Conservation (phyloP, 2,329 filamentous ascomycete species). For the Alternaria sp. region DNA sequence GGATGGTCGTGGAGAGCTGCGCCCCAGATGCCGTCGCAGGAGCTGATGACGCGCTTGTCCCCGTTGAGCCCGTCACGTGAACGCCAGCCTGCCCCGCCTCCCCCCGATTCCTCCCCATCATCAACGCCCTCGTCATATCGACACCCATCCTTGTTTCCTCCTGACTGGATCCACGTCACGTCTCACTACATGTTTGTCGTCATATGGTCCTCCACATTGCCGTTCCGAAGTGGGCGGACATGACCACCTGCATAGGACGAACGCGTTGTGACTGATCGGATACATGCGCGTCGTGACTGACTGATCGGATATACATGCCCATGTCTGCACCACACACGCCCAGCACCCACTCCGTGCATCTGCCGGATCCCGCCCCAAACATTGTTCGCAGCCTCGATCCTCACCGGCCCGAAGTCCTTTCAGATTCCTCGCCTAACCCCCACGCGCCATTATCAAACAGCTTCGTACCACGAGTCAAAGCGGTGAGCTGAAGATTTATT, state of each 20-base stretch:
- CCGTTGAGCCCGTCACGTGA: constrained; percentile 19
- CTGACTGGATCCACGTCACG: constrained; percentile 26
- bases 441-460: constrained; percentile 50
- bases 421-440: constrained; percentile 35
- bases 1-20: constrained; percentile 12
- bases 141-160: constrained; percentile 10
- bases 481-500: constrained; percentile 8
- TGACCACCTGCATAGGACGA: constrained; percentile 1
- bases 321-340: too few relatives aligned
- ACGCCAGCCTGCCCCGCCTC: constrained; percentile 16
- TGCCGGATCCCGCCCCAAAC: constrained; percentile 9
- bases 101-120: neutral
- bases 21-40: constrained; percentile 25
- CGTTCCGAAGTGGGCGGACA: constrained; percentile 4
- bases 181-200: constrained; percentile 11
- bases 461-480: constrained; percentile 14
- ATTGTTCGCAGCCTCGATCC: constrained; percentile 18
- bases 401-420: constrained; percentile 21
- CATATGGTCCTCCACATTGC: constrained; percentile 8
- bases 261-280: neutral
- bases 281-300: neutral
- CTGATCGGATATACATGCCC: too few relatives aligned
- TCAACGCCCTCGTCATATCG: constrained; percentile 4
- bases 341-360: neutral
- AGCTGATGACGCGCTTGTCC: constrained; percentile 23